These are phyloP conservation scores for Acacia pycnantha DNA, from an alignment of 331 rosid species.

Conservation along the genomic window DNA sequence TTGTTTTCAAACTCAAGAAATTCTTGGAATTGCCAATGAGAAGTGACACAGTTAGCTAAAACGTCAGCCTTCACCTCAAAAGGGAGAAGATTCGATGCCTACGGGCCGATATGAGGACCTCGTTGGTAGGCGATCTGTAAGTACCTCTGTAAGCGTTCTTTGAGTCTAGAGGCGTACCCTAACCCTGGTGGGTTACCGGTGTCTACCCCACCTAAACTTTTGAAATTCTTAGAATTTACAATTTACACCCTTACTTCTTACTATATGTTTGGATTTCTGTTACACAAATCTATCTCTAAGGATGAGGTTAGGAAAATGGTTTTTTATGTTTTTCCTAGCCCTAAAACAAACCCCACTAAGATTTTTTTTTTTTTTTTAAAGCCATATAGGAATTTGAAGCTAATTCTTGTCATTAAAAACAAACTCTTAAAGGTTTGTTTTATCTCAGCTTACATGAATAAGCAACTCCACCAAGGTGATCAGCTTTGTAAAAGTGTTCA, in stretches of 20 bases:
- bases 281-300: background rate
- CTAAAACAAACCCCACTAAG: conserved; percentile 13
- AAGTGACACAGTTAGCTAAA: no score
- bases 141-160: no score
- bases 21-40: no score
- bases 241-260: background rate
- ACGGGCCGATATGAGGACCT: no score
- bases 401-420: conserved; percentile 23
- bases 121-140: no score
- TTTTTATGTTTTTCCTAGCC: background rate
- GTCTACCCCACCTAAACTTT: no score
- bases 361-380: background rate
- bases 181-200: no score
- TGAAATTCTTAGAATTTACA: background rate
- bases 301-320: background rate
- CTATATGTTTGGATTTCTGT: background rate
- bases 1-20: no score
- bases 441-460: no score
- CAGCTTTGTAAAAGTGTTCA: conserved; percentile 61
- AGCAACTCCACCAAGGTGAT: conserved; percentile 81
- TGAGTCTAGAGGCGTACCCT: no score
- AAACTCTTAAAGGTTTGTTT: background rate
- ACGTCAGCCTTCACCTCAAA: no score
- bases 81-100: no score
- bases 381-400: conserved; percentile 4